Base-by-base conservation (phyloP, 306 rosid species). In the Phaseolus lunatus region DNA sequence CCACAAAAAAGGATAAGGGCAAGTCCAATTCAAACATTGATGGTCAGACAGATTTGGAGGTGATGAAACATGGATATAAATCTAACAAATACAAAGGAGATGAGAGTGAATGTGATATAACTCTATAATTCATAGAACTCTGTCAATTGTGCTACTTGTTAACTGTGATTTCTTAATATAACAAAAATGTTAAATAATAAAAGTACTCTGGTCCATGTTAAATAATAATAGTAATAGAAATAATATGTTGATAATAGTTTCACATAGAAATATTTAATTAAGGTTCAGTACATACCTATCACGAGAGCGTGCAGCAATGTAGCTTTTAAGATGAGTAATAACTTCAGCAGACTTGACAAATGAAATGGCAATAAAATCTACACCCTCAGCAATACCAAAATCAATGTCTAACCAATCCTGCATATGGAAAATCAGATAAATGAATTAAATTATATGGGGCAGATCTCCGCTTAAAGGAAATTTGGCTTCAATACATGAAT, bases 391-490 rank as follows among this genome's bases (percentile, higher is more conserved):
- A 87, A 96, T 96, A 52, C 98, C 99, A 73, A 92, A 96, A 88
- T 96, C 99, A 9, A 96, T 92, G 85, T 96, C 99, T 91, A 96
- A 76, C 99, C 99, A 96, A 83, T 96, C 99, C 99, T 96, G 87
- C 54, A 81, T 24, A 79, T 15, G 53, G 29, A 68, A 77, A 81
- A 65, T 15, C 18, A 85, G 89, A 90, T 73, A 70, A 77, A 80
- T 39, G 54, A 41, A 19, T 22, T 63, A 67, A 18, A 63, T 41
- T 29, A 56, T 7, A 22, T 49, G n/a, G 43, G 65, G 45, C 26
- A 57, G 80, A 49, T 27, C 63, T 71, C 58, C 29, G 33, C 5
- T 27, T 56, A 64, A 56, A 13, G 56, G 43, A 61, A 78, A 59
- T 56, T 66, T 64, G 33, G 73, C 64, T 23, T 61, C 66, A 41